Evolutionary conservation across 164 flowering plant genomes (phyloP).

Genomic region (Nymphaea colorata): DNA sequence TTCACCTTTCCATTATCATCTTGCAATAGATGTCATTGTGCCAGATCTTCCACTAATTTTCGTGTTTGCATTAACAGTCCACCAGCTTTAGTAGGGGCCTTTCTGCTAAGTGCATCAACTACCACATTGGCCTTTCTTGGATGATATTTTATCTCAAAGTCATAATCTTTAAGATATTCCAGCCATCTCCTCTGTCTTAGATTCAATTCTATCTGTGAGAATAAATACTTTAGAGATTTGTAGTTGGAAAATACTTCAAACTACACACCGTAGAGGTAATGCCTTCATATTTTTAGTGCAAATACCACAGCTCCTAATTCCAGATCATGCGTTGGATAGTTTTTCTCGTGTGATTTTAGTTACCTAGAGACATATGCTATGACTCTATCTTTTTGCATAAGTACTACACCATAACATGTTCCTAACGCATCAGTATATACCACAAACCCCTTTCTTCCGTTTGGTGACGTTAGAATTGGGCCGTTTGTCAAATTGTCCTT

Average conservation of each 20-base stretch:
- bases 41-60: background rate
- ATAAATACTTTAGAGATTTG: background rate
- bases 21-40: too few relatives aligned
- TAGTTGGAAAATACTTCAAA: conserved; percentile 5
- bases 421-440: too few relatives aligned
- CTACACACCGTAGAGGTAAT: background rate
- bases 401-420: too few relatives aligned
- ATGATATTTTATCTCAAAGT: background rate
- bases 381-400: too few relatives aligned
- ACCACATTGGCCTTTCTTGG: conserved; percentile 12
- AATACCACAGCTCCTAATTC: conserved; percentile 1
- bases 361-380: too few relatives aligned
- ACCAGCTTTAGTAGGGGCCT: background rate
- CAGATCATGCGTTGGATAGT: conserved; percentile 7
- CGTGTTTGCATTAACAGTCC: background rate
- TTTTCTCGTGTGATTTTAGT: too few relatives aligned
- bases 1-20: too few relatives aligned
- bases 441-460: too few relatives aligned
- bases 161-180: conserved; percentile 1
- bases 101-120: conserved; percentile 10
- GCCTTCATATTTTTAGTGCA: background rate
- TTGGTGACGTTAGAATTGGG: too few relatives aligned
- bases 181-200: background rate
- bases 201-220: background rate
- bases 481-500: too few relatives aligned